Conservation (phyloP, 306 rosid genomes). For the Canavalia gladiata region DNA sequence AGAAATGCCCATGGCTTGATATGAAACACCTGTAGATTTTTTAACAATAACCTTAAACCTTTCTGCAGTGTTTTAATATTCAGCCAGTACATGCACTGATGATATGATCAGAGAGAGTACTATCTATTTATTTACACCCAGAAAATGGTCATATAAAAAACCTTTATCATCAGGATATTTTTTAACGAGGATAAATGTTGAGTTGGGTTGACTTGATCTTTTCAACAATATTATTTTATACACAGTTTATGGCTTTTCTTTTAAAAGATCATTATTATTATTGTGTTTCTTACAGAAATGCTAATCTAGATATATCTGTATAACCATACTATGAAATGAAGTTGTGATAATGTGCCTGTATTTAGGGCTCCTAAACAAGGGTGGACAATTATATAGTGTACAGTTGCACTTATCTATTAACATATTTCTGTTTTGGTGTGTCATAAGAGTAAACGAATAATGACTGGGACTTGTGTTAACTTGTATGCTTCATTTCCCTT, state of each 20-base stretch:
- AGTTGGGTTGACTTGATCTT: conserved; percentile 9
- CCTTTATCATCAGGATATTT: neutral
- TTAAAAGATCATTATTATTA: neutral
- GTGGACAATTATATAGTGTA: neutral
- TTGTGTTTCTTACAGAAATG: neutral
- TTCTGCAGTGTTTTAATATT: neutral
- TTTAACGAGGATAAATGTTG: neutral
- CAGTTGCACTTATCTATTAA: conserved; percentile 4
- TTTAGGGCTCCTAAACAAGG: conserved; percentile 29
- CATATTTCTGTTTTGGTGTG: conserved; percentile 8
- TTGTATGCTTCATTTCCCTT: neutral
- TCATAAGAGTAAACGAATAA: conserved; percentile 4
- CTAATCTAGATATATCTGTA: neutral
- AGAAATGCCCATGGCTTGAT: neutral
- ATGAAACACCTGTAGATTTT: conserved; percentile 26
- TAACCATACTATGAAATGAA: neutral
- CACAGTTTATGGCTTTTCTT: neutral
- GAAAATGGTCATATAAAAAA: neutral
- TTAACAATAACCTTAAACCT: neutral
- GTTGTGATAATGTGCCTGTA: neutral
- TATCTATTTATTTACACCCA: neutral
- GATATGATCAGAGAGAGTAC: neutral
- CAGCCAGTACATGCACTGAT: neutral
- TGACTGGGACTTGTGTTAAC: conserved; percentile 13
- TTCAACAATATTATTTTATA: neutral